phyloP scores from a whole-genome alignment of 257 asterid species.

The Fraxinus quadrangulata region DNA sequence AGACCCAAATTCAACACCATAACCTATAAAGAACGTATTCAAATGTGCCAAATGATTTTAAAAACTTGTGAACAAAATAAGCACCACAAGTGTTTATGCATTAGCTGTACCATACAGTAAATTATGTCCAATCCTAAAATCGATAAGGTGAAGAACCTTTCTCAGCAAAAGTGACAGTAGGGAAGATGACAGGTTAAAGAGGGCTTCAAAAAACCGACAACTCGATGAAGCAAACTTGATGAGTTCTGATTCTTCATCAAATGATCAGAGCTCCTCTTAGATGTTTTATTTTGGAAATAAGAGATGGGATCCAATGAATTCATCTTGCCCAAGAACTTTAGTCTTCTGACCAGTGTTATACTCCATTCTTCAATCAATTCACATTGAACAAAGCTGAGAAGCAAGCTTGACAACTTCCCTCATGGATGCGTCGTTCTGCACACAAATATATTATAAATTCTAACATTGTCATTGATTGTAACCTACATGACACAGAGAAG shows the following conservation, averaged over 20 bases:
- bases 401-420: constrained; percentile 77
- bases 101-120: constrained; percentile 9
- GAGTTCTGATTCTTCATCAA: background rate
- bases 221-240: constrained; percentile 26
- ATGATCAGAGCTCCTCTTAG: too few species aligned
- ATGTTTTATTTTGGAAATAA: too few species aligned
- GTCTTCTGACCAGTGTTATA: background rate
- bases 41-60: constrained; percentile 4
- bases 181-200: background rate
- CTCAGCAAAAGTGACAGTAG: background rate
- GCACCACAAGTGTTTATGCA: background rate
- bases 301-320: background rate
- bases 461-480: background rate
- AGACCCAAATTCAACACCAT: background rate
- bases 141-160: constrained; percentile 2
- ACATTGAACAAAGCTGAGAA: constrained; percentile 64
- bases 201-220: constrained; percentile 9
- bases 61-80: constrained; percentile 18
- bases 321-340: background rate
- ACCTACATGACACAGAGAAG: background rate
- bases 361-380: constrained; percentile 27
- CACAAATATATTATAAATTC: constrained; percentile 14
- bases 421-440: constrained; percentile 84
- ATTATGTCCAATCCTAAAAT: background rate
- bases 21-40: background rate